Evolutionary conservation across 345 rosid genomes (phyloP), one percentile per base, ranked within the genome.

Genomic region (Hibiscus tridactylites): DNA sequence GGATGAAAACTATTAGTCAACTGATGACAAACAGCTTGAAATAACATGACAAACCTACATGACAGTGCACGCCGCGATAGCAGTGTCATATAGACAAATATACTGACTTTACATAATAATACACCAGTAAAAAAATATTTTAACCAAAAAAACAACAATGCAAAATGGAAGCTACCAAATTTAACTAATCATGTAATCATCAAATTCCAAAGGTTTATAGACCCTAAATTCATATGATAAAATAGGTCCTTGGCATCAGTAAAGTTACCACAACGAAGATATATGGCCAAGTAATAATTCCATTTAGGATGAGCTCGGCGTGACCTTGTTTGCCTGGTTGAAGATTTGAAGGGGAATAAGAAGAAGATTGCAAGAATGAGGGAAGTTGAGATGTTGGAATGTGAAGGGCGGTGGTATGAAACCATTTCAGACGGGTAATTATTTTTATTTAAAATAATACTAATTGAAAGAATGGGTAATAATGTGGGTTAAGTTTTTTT

Each of bases 191-290:
- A 89, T 79, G 89, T 83, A 57, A 91, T 89, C 79, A 93, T 88
- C 85, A 87, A 84, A 79, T 91, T 93, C 98, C 96, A 91, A 9
- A 87, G 84, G 76, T 77, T 79, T 65, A 85, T 77, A 71, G 62
- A 42, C 0, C 15, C 53, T 68, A 79, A 66, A 15, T 82, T 80
- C 73, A 81, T 81, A 31, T 73, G 82, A 71, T 74, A 76, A 68
- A 90, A 88, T 71, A 85, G 31, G 58, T 82, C 77, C 61, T 76
- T 79, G 52, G 86, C 91, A 35, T 81, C 79, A 0, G 47, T 33
- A 53, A 85, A 79, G 71, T 82, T 77, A 62, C 86, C 87, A 56
- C 82, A 83, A 71, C 83, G 79, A 56, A 87, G 79, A 53, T 93
- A 91, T 80, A 84, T 85, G 19, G 84, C 86, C 63, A 88, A 42